Evolutionary conservation across 2,329 filamentous ascomycete species (phyloP).

Genomic region (Pyricularia grisea): DNA sequence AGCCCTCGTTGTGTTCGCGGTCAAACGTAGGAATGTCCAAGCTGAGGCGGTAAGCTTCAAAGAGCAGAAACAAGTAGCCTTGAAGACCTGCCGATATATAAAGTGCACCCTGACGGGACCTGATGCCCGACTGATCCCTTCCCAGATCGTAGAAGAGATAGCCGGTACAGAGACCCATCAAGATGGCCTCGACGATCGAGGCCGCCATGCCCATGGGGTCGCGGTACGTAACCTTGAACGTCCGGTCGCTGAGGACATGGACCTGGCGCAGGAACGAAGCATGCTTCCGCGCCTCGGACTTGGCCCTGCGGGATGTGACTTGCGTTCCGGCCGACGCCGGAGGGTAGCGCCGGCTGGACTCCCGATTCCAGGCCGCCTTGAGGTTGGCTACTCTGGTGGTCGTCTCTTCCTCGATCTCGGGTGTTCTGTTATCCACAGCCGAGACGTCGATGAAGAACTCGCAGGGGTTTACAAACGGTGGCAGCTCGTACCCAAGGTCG

Average conservation of each 20-base stretch:
- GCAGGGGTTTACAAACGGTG: conserved; percentile 67
- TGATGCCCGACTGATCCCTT: conserved; percentile 59
- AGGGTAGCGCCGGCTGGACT: conserved; percentile 20
- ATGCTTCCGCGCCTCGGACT: conserved; percentile 23
- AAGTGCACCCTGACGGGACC: conserved; percentile 62
- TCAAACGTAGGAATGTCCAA: conserved; percentile 70
- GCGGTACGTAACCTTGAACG: conserved; percentile 62
- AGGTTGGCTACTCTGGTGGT: conserved; percentile 50
- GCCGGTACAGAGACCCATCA: conserved; percentile 62
- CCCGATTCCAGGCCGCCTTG: conserved; percentile 47
- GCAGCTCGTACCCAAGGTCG: conserved; percentile 48
- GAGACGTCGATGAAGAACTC: conserved; percentile 69
- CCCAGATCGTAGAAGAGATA: conserved; percentile 63
- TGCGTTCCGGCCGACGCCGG: conserved; percentile 11
- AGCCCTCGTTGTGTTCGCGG: conserved; percentile 63
- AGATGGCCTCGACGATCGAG: conserved; percentile 57
- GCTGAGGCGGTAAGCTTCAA: conserved; percentile 66
- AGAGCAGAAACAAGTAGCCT: conserved; percentile 67
- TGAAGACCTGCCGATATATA: conserved; percentile 66
- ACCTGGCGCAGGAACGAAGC: conserved; percentile 54
- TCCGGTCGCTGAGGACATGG: conserved; percentile 56
- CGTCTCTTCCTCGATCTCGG: conserved; percentile 53
- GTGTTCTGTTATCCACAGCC: conserved; percentile 62
- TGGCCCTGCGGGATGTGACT: conserved; percentile 7
- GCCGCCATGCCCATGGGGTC: conserved; percentile 69